Conservation (phyloP, 345 rosid genomes). For the Raphanus sativus region DNA sequence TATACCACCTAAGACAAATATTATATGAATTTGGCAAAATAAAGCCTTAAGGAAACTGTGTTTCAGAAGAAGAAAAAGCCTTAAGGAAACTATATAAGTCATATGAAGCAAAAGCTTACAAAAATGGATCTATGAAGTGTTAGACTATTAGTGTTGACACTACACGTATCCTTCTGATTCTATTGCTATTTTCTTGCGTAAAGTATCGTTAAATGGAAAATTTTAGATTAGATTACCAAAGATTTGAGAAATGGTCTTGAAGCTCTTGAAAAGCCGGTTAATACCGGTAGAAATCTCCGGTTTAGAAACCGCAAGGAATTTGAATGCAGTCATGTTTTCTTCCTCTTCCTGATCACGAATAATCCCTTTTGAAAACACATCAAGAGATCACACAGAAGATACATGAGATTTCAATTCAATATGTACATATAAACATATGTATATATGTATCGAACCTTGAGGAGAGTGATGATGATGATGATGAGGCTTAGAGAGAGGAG, state of each 20-base stretch:
- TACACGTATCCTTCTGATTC: not conserved
- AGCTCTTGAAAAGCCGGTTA: slow-evolving; percentile 57
- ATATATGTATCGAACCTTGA: slow-evolving; percentile 36
- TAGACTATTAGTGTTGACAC: not conserved
- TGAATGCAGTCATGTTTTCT: slow-evolving; percentile 49
- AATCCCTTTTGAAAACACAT: slow-evolving; percentile 27
- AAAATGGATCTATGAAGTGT: not conserved
- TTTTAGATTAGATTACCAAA: slow-evolving; percentile 45
- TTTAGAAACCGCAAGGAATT: slow-evolving; percentile 43
- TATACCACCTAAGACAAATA: not conserved
- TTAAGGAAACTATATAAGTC: no score
- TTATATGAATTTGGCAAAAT: not conserved
- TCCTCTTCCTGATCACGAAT: slow-evolving; percentile 44
- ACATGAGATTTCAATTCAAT: not conserved
- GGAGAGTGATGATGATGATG: slow-evolving; percentile 40
- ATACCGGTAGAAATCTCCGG: slow-evolving; percentile 60
- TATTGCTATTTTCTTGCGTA: not conserved
- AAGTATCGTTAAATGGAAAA: not conserved
- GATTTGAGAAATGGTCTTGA: slow-evolving; percentile 62
- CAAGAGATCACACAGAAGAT: not conserved
- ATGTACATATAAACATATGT: not conserved
- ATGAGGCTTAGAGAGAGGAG: slow-evolving; percentile 34
- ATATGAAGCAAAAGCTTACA: not conserved
- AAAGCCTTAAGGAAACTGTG: no score
- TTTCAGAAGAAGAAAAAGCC: no score